Base-by-base conservation (phyloP, 2,329 filamentous ascomycete genomes). In the Cladosporium colombiae region DNA sequence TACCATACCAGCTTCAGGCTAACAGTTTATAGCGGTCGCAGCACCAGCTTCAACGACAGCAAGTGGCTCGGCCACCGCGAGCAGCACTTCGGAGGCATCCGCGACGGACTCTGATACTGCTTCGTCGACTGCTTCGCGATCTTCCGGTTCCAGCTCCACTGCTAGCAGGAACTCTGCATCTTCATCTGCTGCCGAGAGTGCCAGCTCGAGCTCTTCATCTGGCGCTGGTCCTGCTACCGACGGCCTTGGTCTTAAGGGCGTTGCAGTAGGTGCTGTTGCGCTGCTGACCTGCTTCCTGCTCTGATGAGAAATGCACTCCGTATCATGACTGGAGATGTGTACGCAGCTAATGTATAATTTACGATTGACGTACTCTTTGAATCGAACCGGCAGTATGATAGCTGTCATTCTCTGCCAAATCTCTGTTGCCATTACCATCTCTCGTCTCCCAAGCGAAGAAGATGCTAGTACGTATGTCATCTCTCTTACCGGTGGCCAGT, bases 131-230 rank as follows among this genome's bases (percentile, higher is more conserved):
- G 27, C 52, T 14, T 33, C 52, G 7, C 6, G 31, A 5, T 33
- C 52, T 55, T 55, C 52, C 5, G 27, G 8, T 6, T 21, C 27
- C 6, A 55, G 52, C 52, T 55, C 25, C 18, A 33, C 52, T 23
- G 29, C 16, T 21, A 46, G 40, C 40, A 46, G n/a, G n/a, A 55
- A 16, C 18, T 21, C 25, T 29, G n/a, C 16, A 3, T 31, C 52
- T 33, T 33, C 52, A 21, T 33, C 52, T 55, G 27, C 27, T 21
- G 18, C 29, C 8, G 52, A 55, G 10, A 55, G 52, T 33, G 27
- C 29, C 29, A 55, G 52, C 52, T n/a, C 18, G 27, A 55, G 52
- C 52, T 55, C 52, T 33, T 55, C 52, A 23, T 55, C 52, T 55
- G 52, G 18, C 18, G 27, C 52, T 11, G 13, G 52, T 55, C 16